A percentile compares a stretch with the other conserved stretches of the same genome.
These are phyloP conservation scores for Wickerhamiella australiensis DNA, from an alignment of 805 yeast genomes.

Conservation along the genomic window DNA sequence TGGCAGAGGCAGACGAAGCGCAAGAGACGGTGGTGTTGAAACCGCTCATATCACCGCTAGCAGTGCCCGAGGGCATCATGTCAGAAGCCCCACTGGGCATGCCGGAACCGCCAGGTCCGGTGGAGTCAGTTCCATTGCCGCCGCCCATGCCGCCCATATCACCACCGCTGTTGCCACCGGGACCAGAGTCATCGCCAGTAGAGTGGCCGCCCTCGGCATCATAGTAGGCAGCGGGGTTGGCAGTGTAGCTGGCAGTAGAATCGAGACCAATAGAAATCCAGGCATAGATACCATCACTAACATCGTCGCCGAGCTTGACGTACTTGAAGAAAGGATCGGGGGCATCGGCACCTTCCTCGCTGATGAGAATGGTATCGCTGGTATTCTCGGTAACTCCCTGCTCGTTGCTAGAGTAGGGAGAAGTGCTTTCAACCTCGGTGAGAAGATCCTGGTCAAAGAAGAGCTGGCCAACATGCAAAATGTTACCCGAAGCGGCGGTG, in stretches of 20 bases:
- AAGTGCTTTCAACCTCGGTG: neutral
- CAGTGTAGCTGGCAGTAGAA: neutral
- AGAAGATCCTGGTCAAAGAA: neutral
- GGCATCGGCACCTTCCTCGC: neutral
- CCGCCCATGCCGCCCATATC: neutral
- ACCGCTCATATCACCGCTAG: neutral
- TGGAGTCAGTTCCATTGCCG: neutral
- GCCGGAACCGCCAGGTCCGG: neutral
- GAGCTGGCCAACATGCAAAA: neutral
- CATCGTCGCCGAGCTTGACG: neutral
- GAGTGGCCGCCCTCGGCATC: neutral
- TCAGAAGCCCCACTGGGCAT: neutral
- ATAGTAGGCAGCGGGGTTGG: neutral
- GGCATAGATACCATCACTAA: neutral
- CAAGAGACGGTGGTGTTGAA: neutral
- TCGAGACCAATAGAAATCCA: slow-evolving; percentile 1
- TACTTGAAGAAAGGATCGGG: slow-evolving; percentile 2
- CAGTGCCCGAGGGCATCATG: too few relatives aligned
- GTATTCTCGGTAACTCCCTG: neutral
- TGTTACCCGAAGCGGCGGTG: neutral
- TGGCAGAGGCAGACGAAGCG: too few relatives aligned
- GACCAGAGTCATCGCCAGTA: neutral
- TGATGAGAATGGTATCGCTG: neutral
- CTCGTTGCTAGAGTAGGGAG: neutral
- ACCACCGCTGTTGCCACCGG: neutral